Evolutionary conservation across 805 yeast species (phyloP), one percentile per base, ranked within the genome.

Genomic region (Metschnikowia proteae): DNA sequence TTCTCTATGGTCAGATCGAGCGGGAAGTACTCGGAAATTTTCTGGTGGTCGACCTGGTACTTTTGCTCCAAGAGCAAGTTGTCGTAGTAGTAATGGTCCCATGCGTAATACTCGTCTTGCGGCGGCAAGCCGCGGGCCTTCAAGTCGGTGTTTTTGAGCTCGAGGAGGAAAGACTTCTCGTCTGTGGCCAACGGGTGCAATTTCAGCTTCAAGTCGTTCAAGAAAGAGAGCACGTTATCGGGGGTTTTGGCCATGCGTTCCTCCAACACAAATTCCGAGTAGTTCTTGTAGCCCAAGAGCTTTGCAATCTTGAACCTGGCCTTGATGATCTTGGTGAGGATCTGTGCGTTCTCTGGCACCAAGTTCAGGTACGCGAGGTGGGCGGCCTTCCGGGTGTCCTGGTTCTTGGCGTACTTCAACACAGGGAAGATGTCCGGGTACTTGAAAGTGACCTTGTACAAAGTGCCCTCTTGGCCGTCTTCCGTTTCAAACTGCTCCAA

Each of bases 371-470:
- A 84, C 28, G 84, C 89, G 39, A 78, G 59, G 56, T 74, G 84
- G 1, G 89, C 88, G 9, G 65, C 60, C 60, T 79, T 82, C 68
- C 96, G 79, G 2, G 94, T 86, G 22, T 76, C 78, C 38, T 82
- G 75, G 53, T 67, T 68, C 48, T 75, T 72, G 38, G 95, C 91
- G 63, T 82, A 82, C 62, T 86, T 85, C 64, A 86, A 65, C n/a
- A 85, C 84, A 1, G 95, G 95, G 52, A 84, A 70, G 42, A 84
- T 65, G 61, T 88, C 96, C 1, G 96, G 94, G 59, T 85, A 86
- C 64, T 88, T 87, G 71, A 80, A 86, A 2, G 94, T 84, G 74
- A 88, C 84, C 60, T 84, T 84, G 52, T 63, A 64, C 45, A 68
- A 64, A 13, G 65, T 67, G 13, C 67, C 74, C 23, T 71, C 79